Evolutionary conservation across 192 early-diverging fungal species (phyloP), one percentile per base, ranked within the genome.

Genomic region (Spizellomyces sp.): DNA sequence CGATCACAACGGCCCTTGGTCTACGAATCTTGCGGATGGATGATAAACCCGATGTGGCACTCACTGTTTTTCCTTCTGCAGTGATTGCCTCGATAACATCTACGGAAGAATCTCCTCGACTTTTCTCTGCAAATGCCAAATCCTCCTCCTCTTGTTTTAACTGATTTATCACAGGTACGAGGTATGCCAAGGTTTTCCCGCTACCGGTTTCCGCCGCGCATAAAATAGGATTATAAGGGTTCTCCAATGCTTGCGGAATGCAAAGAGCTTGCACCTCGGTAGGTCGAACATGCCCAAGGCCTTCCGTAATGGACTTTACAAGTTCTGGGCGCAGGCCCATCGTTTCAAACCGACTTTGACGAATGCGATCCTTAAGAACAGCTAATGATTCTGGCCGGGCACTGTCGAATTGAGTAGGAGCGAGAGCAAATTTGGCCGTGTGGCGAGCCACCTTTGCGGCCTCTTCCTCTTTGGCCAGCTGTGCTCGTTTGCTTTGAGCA

Each of bases 171-270:
- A 92, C 77, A 0, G 95, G 95, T 19, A 91, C 50, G 43, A 96
- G 81, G 66, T 95, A 98, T 0, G 95, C 93, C 9, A 94, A 72
- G 0, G 96, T 96, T 77, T 99, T 99, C 7, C 95, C 95, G 2
- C 90, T 88, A 41, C 96, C 96, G 0, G 94, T 96, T 77, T 96
- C 94, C 1, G 93, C 94, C 5, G 93, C 92, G 66, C 90, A 80
- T 21, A 95, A 81, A 52, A 93, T 83, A 12, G 62, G 70, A 52
- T 44, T 45, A 19, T 61, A 62, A 58, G 58, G 55, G 17, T 57
- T 62, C 9, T 69, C 68, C 6, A 93, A 76, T 14, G 91, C 75
- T 58, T 90, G 84, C 14, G 92, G 93, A 56, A 96, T 94, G 12
- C 87, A 86, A 50, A 94, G 77, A 0, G 91, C 90, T 77, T 98